These are phyloP conservation scores for Claviceps sp. DNA, from an alignment of 2,329 filamentous ascomycete genomes.

Conservation along the genomic window DNA sequence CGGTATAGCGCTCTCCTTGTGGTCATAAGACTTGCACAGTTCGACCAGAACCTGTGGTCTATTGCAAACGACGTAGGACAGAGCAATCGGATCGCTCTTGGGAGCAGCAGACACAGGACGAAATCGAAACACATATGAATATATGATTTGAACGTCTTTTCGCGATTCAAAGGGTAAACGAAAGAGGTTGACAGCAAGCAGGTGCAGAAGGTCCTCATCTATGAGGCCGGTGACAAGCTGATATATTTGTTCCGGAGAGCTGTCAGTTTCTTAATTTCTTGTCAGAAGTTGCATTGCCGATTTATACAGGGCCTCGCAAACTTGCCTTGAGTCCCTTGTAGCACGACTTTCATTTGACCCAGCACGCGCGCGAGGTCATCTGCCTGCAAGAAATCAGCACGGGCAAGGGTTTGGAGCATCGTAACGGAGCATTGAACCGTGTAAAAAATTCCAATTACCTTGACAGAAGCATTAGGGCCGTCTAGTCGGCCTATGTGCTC, in stretches of 20 bases:
- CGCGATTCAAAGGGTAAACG: constrained; percentile 87
- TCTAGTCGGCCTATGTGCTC: constrained; percentile 41
- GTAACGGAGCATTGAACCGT: background rate
- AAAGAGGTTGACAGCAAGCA: constrained; percentile 70
- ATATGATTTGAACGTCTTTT: constrained; percentile 91
- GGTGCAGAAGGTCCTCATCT: constrained; percentile 76
- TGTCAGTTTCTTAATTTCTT: constrained; percentile 55
- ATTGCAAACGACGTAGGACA: constrained; percentile 79
- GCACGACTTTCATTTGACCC: constrained; percentile 77
- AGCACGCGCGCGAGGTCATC: constrained; percentile 82
- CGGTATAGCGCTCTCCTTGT: constrained; percentile 81
- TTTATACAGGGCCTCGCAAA: constrained; percentile 1
- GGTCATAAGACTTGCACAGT: constrained; percentile 77
- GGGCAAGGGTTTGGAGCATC: background rate
- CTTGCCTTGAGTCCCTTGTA: constrained; percentile 85
- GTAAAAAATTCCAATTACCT: constrained; percentile 21
- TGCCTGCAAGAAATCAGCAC: constrained; percentile 36
- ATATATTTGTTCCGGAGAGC: constrained; percentile 75
- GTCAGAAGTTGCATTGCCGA: background rate
- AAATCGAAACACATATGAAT: constrained; percentile 89
- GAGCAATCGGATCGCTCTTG: constrained; percentile 64
- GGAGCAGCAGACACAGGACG: constrained; percentile 54
- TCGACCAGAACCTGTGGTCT: constrained; percentile 79
- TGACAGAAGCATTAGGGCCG: constrained; percentile 31
- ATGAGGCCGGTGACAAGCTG: constrained; percentile 75